Percentiles rank a stretch among this genome's conserved stretches.
Evolutionary conservation across 352 stramenopile genomes (phyloP).

Genomic region (Detonula confervacea): DNA sequence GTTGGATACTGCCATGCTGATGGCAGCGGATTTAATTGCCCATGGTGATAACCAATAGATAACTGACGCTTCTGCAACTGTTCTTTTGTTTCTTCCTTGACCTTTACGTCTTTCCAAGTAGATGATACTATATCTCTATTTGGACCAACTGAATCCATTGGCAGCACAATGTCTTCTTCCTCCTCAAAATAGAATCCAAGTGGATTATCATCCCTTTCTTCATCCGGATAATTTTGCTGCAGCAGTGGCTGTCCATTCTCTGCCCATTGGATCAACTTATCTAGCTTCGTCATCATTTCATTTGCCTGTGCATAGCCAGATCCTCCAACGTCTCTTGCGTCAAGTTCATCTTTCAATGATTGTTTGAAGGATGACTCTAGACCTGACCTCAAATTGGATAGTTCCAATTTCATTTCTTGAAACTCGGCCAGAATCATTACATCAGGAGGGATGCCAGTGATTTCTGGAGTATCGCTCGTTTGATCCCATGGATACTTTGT

Average conservation of each 20-base stretch:
- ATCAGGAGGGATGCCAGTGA: constrained; percentile 36
- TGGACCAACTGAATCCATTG: no score
- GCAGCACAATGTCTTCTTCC: neutral
- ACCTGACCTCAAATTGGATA: neutral
- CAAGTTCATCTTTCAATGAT: constrained; percentile 2
- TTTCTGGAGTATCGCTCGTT: constrained; percentile 23
- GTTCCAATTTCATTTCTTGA: constrained; percentile 14
- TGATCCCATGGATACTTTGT: constrained; percentile 32
- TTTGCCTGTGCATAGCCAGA: neutral
- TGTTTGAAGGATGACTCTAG: constrained; percentile 1
- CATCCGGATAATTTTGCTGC: neutral
- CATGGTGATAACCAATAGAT: constrained; percentile 22
- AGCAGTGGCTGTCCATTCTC: neutral
- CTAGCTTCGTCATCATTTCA: neutral
- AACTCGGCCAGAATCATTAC: constrained; percentile 36
- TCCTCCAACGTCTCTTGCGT: constrained; percentile 16
- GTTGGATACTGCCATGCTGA: constrained; percentile 12
- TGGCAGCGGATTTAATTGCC: constrained; percentile 27
- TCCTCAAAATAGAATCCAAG: neutral
- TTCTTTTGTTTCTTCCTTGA: neutral
- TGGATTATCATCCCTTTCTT: neutral
- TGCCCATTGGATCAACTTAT: neutral
- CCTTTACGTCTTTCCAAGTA: neutral
- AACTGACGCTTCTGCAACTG: neutral
- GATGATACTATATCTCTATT: no score